Percentiles rank a stretch among this genome's conserved stretches.
Conservation (phyloP, 179 eudicot species). For the Corrigiola litoralis region DNA sequence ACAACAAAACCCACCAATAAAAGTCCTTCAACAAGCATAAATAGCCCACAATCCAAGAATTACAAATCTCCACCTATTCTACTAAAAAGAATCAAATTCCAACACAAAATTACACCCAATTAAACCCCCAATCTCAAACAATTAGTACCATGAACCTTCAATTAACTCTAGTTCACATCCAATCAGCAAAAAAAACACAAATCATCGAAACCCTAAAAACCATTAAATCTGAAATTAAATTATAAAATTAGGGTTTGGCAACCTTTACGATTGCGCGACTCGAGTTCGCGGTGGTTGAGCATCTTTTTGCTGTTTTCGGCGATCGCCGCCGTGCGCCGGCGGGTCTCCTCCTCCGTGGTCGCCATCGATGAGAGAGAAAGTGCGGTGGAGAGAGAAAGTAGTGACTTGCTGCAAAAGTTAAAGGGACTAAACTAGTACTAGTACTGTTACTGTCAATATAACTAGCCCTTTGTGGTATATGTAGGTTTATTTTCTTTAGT, state of each 20-base stretch:
- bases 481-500: no score
- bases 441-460: no score
- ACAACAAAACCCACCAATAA: no score
- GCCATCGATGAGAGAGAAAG: constrained; percentile 8
- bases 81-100: no score
- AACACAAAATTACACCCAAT: background rate
- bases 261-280: constrained; percentile 86
- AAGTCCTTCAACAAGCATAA: no score
- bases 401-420: no score
- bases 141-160: no score
- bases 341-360: constrained; percentile 54
- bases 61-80: no score
- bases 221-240: background rate
- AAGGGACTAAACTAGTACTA: no score
- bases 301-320: constrained; percentile 77
- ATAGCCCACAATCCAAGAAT: no score
- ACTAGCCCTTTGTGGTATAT: no score
- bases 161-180: background rate
- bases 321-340: constrained; percentile 53
- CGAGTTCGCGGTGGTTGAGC: constrained; percentile 84
- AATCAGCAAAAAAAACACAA: background rate
- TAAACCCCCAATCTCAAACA: background rate
- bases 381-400: constrained; percentile 10
- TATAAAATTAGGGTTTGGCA: constrained; percentile 20
- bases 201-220: constrained; percentile 12